Evolutionary conservation across 2,329 filamentous ascomycete species (phyloP).

Genomic region (Penicillium sp.): DNA sequence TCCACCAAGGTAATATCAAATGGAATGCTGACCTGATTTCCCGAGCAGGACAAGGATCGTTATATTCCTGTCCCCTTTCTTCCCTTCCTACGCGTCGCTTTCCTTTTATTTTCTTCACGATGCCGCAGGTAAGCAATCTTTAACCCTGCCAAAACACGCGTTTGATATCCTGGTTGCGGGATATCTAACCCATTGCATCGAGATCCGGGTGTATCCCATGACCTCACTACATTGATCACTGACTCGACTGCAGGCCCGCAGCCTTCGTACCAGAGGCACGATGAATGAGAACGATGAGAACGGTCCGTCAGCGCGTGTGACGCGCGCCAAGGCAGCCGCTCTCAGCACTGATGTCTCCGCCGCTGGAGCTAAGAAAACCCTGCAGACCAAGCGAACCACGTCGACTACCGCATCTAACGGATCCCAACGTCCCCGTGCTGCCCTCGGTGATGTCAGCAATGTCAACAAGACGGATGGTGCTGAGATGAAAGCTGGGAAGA

Average conservation of each 20-base stretch:
- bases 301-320: constrained; percentile 74
- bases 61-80: constrained; percentile 28
- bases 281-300: constrained; percentile 97
- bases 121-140: constrained; percentile 56
- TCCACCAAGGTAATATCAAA: constrained; percentile 33
- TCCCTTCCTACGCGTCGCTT: constrained; percentile 23
- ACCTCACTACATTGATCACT: constrained; percentile 8
- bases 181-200: background rate
- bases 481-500: constrained; percentile 66
- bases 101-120: constrained; percentile 40
- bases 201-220: background rate
- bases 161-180: constrained; percentile 1
- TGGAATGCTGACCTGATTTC: constrained; percentile 40
- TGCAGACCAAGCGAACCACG: constrained; percentile 69
- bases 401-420: constrained; percentile 50
- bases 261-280: constrained; percentile 70
- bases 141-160: constrained; percentile 25
- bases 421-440: constrained; percentile 71
- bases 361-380: constrained; percentile 64
- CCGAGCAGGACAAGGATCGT: constrained; percentile 29
- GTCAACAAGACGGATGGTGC: constrained; percentile 71
- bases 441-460: constrained; percentile 93
- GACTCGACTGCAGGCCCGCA: constrained; percentile 58
- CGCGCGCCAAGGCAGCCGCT: constrained; percentile 85
- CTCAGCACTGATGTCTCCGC: constrained; percentile 50